phyloP scores from a whole-genome alignment of 208 protist species.

The Crithidia acanthocephali region DNA sequence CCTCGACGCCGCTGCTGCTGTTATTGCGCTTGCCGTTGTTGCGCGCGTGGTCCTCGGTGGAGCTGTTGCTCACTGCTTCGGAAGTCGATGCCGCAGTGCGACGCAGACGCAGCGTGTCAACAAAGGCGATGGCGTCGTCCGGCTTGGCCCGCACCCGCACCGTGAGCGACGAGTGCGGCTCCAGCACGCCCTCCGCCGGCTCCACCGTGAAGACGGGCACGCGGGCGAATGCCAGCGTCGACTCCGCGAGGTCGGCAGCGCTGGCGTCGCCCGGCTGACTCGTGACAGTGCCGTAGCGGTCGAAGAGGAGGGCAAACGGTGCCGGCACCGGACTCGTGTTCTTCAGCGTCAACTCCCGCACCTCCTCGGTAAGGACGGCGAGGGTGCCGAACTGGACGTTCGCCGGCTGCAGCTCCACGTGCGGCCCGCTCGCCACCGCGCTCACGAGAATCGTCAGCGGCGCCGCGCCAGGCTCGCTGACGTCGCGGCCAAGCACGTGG shows the following conservation, averaged over 20 bases:
- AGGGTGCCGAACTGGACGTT: constrained; percentile 77
- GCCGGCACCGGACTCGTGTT: constrained; percentile 92
- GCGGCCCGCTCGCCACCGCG: constrained; percentile 77
- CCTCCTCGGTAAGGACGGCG: constrained; percentile 55
- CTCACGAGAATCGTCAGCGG: constrained; percentile 65
- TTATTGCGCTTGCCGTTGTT: neutral
- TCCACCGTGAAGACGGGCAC: constrained; percentile 50
- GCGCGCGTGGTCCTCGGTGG: no score
- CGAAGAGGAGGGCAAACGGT: constrained; percentile 28
- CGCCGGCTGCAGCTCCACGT: constrained; percentile 59
- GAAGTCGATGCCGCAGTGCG: neutral
- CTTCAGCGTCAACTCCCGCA: constrained; percentile 51
- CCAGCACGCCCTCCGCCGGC: constrained; percentile 56
- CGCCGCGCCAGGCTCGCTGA: constrained; percentile 23
- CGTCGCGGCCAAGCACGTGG: constrained; percentile 69
- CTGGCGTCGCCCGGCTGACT: no score
- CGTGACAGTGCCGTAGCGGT: constrained; percentile 26
- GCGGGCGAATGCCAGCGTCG: constrained; percentile 24
- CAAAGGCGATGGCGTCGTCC: constrained; percentile 90
- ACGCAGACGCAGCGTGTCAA: constrained; percentile 75
- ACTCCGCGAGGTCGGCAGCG: neutral
- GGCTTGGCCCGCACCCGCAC: constrained; percentile 76
- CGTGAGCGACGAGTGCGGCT: constrained; percentile 50
- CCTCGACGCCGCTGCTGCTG: constrained; percentile 5
- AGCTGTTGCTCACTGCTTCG: neutral